phyloP scores from a whole-genome alignment of 441 rosid genomes.

The Macaranga tanarius region DNA sequence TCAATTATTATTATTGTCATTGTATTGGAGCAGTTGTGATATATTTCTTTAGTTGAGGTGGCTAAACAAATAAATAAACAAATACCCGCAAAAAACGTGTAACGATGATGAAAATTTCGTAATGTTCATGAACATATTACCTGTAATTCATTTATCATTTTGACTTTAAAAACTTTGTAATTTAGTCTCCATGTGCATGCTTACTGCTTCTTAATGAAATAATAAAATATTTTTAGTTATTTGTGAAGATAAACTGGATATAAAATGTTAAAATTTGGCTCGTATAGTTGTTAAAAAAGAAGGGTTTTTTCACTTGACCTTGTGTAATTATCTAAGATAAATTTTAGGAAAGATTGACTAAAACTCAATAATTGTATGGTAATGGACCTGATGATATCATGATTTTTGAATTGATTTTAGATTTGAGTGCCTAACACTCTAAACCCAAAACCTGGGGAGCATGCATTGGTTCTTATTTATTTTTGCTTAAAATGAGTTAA shows the following conservation, averaged over 20 bases:
- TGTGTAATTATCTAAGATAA: too few species aligned
- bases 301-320: too few species aligned
- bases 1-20: background rate
- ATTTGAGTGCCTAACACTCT: background rate
- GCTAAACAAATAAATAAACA: background rate
- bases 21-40: conserved; percentile 9
- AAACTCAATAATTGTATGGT: too few species aligned
- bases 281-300: too few species aligned
- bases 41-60: background rate
- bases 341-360: too few species aligned
- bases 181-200: conserved; percentile 23
- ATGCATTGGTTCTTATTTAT: background rate
- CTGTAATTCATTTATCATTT: conserved; percentile 14
- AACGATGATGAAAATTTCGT: background rate
- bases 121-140: background rate
- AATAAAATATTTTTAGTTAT: too few species aligned
- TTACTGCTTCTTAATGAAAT: too few species aligned
- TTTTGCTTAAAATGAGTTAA: background rate
- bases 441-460: background rate
- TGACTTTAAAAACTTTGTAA: background rate
- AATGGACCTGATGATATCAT: background rate
- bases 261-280: too few species aligned
- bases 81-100: background rate
- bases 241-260: too few species aligned
- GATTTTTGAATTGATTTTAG: background rate